Base-by-base conservation (phyloP, 2,329 filamentous ascomycete genomes). In the Aspergillus glaucus region DNA sequence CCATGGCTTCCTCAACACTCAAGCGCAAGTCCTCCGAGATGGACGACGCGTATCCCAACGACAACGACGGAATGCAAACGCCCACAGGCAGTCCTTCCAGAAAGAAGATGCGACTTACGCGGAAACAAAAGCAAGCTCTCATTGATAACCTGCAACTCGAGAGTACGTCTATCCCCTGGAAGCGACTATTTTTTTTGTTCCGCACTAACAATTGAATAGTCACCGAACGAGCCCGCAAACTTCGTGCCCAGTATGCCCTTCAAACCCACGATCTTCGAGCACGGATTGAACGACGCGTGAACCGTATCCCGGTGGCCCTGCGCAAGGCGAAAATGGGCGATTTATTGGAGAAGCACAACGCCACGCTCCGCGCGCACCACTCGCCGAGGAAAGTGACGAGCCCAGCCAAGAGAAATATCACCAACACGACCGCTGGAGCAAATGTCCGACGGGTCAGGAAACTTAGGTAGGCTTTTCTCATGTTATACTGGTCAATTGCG, bases 131-230 rank as follows among this genome's bases (percentile, higher is more conserved):
- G 70, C 87, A 93, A 68, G 86, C 87, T 9, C 74, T 95, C 45
- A 85, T 95, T 50, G 88, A 95, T 62, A 95, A 96, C 61, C 71
- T 95, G 36, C 88, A 95, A 64, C 77, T 95, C 37, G 90, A 96
- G 70, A 82, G 90, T 95, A 78, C 54, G 84, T 67, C 22, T 21
- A 21, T 4, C 4, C 22, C 22, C 22, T 6, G 6, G 6, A 22
- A 22, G 6, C 5, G 22, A 22, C 22, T 22, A 6, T 22, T 2
- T 22, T 6, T 15, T 15, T 4, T 22, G 22, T 22, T 22, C 22
- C 22, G 17, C 17, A 40, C 37, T 40, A 21, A 40, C 37, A 21
- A 21, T 44, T 43, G 30, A 22, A 22, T 57, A 95, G 90, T 95
- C 57, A 90, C 88, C 15, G 87, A 94, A 71, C 83, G 91, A 65